A percentile compares a stretch with the other conserved stretches of the same genome.
Evolutionary conservation across 768 basidiomycete genomes (phyloP).

Genomic region (Royoungia palumana): DNA sequence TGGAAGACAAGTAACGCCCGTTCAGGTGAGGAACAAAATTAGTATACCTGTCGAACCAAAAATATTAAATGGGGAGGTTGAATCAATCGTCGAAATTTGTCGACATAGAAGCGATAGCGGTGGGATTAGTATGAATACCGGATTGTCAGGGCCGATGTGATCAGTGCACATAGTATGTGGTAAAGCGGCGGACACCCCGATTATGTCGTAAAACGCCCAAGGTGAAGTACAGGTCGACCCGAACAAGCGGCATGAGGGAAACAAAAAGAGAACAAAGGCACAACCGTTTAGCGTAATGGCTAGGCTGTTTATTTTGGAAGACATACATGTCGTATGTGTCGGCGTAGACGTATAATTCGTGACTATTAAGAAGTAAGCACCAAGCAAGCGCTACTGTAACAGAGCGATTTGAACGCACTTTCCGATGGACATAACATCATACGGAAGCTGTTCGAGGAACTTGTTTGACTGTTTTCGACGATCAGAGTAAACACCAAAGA

Average conservation of each 20-base stretch:
- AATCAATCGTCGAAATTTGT: background rate
- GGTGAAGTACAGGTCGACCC: background rate
- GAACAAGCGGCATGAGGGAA: background rate
- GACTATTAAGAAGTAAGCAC: slow-evolving; percentile 39
- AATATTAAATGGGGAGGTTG: background rate
- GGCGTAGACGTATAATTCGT: slow-evolving; percentile 76
- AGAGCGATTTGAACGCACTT: slow-evolving; percentile 49
- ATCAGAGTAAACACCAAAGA: background rate
- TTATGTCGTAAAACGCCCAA: background rate
- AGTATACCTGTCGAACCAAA: slow-evolving; percentile 40
- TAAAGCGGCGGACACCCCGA: background rate
- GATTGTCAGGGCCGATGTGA: slow-evolving; percentile 7
- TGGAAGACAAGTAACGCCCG: slow-evolving; percentile 78
- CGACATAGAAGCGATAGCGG: background rate
- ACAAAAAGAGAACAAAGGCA: background rate
- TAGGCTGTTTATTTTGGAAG: background rate
- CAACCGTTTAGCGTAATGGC: slow-evolving; percentile 1
- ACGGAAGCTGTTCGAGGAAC: slow-evolving; percentile 69
- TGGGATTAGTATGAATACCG: background rate
- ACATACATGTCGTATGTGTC: slow-evolving; percentile 63
- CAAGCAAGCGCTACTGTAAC: background rate
- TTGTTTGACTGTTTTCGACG: slow-evolving; percentile 55
- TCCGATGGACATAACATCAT: slow-evolving; percentile 81
- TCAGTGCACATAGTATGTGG: background rate
- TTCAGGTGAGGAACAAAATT: slow-evolving; percentile 65